A percentile compares a stretch with the other conserved stretches of the same genome.
phyloP scores from a whole-genome alignment of 352 stramenopile genomes.

The Aphanomyces astaci region DNA sequence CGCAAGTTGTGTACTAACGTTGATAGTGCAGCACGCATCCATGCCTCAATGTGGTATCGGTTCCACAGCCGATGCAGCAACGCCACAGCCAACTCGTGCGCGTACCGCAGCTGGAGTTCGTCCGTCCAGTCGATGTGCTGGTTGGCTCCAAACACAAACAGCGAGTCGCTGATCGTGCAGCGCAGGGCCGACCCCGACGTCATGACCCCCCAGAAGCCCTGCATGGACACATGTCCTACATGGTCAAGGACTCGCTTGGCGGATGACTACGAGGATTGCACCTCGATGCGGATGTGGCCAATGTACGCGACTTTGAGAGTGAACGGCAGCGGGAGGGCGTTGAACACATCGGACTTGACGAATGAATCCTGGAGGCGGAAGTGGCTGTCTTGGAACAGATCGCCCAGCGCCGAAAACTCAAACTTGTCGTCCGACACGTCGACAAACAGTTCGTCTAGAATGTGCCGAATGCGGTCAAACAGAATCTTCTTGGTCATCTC shows the following conservation, averaged over 20 bases:
- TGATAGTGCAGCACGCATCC: background rate
- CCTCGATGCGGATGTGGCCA: constrained; percentile 56
- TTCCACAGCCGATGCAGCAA: constrained; percentile 44
- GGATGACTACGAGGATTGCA: too few relatives aligned
- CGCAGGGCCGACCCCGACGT: constrained; percentile 49
- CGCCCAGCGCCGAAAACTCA: constrained; percentile 49
- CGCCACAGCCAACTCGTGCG: constrained; percentile 52
- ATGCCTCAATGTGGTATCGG: constrained; percentile 20
- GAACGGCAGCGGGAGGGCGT: constrained; percentile 55
- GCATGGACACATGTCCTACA: too few relatives aligned
- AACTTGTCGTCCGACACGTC: constrained; percentile 48
- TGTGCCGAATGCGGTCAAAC: constrained; percentile 42
- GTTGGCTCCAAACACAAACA: constrained; percentile 51
- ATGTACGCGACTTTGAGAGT: constrained; percentile 57
- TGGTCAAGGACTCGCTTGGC: too few relatives aligned
- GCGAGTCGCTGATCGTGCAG: constrained; percentile 45
- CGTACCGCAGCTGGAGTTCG: constrained; percentile 58
- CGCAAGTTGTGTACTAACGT: background rate
- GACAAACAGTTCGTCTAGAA: constrained; percentile 60
- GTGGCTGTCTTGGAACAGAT: constrained; percentile 67
- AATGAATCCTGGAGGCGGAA: constrained; percentile 56
- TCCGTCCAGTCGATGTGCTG: constrained; percentile 49
- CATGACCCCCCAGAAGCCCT: constrained; percentile 30
- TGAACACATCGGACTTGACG: constrained; percentile 53
- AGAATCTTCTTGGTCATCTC: constrained; percentile 34